These are phyloP conservation scores for Penicillium expansum DNA, from an alignment of 2,329 filamentous ascomycete genomes.

Conservation along the genomic window DNA sequence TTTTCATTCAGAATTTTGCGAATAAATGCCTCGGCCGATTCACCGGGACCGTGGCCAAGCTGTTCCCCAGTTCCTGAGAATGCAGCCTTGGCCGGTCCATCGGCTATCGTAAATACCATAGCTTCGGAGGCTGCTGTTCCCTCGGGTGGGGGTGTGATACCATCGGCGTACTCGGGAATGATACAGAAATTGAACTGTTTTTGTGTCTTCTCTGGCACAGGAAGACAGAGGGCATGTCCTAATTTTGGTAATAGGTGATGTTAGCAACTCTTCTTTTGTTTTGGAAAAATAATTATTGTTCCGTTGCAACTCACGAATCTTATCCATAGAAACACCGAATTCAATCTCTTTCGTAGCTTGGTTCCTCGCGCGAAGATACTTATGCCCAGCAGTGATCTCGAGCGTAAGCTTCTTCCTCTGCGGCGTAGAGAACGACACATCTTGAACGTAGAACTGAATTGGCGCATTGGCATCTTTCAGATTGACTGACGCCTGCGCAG, in stretches of 20 bases:
- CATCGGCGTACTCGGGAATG: conserved; percentile 53
- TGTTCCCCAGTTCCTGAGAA: conserved; percentile 44
- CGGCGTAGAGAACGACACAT: conserved; percentile 61
- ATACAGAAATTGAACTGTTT: conserved; percentile 63
- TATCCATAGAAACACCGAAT: conserved; percentile 51
- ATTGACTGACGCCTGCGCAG: conserved; percentile 31
- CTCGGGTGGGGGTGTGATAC: conserved; percentile 47
- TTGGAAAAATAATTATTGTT: neutral
- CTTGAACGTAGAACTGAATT: conserved; percentile 49
- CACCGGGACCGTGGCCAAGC: conserved; percentile 44
- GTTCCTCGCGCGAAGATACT: conserved; percentile 50
- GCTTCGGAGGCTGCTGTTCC: conserved; percentile 49
- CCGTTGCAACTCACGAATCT: conserved; percentile 44
- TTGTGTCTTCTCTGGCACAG: conserved; percentile 63
- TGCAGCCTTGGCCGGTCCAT: conserved; percentile 50
- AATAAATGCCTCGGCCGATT: conserved; percentile 47
- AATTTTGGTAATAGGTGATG: conserved; percentile 1
- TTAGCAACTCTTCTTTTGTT: conserved; percentile 4
- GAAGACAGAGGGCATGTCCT: conserved; percentile 60
- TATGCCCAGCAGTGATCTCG: conserved; percentile 49
- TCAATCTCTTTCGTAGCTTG: conserved; percentile 53
- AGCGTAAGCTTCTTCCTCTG: conserved; percentile 63
- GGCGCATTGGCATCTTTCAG: conserved; percentile 33
- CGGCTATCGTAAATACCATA: conserved; percentile 60
- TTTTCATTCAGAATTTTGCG: conserved; percentile 50